phyloP scores from a whole-genome alignment of 1,284 basidiomycete species.

The Mixia osmundae region DNA sequence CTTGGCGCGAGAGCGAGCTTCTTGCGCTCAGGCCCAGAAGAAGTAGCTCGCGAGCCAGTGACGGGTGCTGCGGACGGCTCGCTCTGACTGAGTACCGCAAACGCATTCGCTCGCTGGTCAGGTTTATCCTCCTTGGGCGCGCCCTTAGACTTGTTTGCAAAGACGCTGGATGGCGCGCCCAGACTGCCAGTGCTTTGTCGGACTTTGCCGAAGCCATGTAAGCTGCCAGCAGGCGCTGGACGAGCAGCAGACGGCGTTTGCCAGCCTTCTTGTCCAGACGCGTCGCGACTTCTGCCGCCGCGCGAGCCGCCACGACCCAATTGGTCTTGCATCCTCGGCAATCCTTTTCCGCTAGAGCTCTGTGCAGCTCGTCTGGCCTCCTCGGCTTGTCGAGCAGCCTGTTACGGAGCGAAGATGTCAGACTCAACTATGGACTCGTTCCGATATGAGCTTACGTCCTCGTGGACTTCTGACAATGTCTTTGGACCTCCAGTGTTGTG shows the following conservation, averaged over 20 bases:
- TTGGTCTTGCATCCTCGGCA: conserved; percentile 23
- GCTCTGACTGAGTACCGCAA: conserved; percentile 11
- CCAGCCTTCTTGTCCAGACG: conserved; percentile 52
- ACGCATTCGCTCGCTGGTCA: conserved; percentile 12
- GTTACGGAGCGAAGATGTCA: conserved; percentile 13
- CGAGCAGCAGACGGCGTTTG: conserved; percentile 36
- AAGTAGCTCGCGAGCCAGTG: conserved; percentile 19
- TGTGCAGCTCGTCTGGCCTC: conserved; percentile 33
- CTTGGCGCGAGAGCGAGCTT: conserved; percentile 44
- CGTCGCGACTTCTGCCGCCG: conserved; percentile 52
- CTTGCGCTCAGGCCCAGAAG: conserved; percentile 37
- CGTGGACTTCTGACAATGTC: conserved; percentile 72
- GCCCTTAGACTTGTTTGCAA: conserved; percentile 9
- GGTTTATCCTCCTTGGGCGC: conserved; percentile 10
- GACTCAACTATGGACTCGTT: conserved; percentile 2
- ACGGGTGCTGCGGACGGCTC: conserved; percentile 6
- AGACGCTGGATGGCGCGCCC: conserved; percentile 11
- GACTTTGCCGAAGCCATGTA: conserved; percentile 70
- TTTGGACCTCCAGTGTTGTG: conserved; percentile 53
- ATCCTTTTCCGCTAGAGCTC: conserved; percentile 25
- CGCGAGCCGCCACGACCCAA: conserved; percentile 62
- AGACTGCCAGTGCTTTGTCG: conserved; percentile 10
- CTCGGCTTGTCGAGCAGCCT: conserved; percentile 47
- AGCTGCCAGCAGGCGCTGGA: conserved; percentile 55
- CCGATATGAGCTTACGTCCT: conserved; percentile 34